Conservation (phyloP, 176 grass and related monocot species). For the Oryza meyeriana region DNA sequence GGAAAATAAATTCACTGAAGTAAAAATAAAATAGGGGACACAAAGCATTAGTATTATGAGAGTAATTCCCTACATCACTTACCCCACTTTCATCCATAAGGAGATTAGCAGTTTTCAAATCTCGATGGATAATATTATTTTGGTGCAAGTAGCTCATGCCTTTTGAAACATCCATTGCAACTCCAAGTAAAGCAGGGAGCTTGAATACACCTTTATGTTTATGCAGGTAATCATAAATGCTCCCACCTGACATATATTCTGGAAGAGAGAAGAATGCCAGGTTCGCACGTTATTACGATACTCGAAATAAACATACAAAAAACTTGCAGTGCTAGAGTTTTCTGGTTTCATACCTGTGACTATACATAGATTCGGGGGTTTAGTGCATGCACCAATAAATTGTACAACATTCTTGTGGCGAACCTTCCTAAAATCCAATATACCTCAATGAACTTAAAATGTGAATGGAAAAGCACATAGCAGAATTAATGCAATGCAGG, state of each 20-base stretch:
- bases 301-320: neutral
- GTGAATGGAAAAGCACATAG: neutral
- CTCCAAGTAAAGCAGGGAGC: constrained; percentile 77
- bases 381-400: constrained; percentile 96
- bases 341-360: constrained; percentile 70
- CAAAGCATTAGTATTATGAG: neutral
- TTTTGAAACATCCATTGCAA: constrained; percentile 97
- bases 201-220: constrained; percentile 92
- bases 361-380: constrained; percentile 84
- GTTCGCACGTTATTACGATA: neutral
- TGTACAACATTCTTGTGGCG: constrained; percentile 98
- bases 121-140: constrained; percentile 98
- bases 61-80: constrained; percentile 39
- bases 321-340: neutral
- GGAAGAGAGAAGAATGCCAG: constrained; percentile 19
- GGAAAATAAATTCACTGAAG: constrained; percentile 8
- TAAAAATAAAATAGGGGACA: neutral
- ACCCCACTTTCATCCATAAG: constrained; percentile 99
- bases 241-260: constrained; percentile 97
- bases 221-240: constrained; percentile 96
- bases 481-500: constrained; percentile 1
- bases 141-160: constrained; percentile 99
- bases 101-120: constrained; percentile 98
- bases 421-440: constrained; percentile 68
- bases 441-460: constrained; percentile 17